phyloP scores from a whole-genome alignment of 75 land plant genomes.

The Pinus albicaulis region DNA sequence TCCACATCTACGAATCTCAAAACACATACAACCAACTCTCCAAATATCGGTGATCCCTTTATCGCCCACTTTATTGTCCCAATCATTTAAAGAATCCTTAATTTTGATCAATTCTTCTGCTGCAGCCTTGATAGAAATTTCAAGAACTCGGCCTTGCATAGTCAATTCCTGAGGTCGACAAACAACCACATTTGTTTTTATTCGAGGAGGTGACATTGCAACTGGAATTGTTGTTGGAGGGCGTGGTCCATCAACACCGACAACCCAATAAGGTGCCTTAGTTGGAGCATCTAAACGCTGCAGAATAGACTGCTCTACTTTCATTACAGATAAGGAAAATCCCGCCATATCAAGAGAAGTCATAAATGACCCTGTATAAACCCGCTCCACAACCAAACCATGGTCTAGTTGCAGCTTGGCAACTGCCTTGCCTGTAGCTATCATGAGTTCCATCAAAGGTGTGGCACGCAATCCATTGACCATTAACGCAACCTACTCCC shows the following conservation, averaged over 20 bases:
- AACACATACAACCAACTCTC: no score
- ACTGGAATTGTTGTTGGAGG: slow-evolving; percentile 51
- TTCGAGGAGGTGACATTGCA: slow-evolving; percentile 28
- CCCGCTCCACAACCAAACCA: slow-evolving; percentile 50
- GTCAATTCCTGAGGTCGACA: slow-evolving; percentile 32
- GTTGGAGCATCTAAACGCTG: slow-evolving; percentile 36
- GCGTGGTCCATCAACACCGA: slow-evolving; percentile 48
- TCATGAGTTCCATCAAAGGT: slow-evolving; percentile 51
- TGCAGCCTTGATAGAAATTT: slow-evolving; percentile 40
- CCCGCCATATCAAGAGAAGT: slow-evolving; percentile 56
- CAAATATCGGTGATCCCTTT: no score
- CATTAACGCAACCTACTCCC: no score
- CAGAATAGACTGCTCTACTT: slow-evolving; percentile 42
- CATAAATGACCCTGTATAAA: slow-evolving; percentile 48
- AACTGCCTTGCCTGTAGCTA: slow-evolving; percentile 47
- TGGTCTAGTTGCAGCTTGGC: slow-evolving; percentile 47
- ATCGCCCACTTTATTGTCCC: slow-evolving; percentile 51
- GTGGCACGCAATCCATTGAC: slow-evolving; percentile 51
- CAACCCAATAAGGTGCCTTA: slow-evolving; percentile 47
- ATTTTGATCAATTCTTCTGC: slow-evolving; percentile 31
- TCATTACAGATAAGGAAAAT: slow-evolving; percentile 36
- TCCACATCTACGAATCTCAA: no score
- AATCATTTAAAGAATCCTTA: slow-evolving; percentile 34
- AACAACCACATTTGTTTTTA: slow-evolving; percentile 12
- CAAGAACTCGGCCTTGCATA: slow-evolving; percentile 24